These are phyloP conservation scores for Arachis hypogaea DNA, from an alignment of 306 rosid genomes.

Conservation along the genomic window DNA sequence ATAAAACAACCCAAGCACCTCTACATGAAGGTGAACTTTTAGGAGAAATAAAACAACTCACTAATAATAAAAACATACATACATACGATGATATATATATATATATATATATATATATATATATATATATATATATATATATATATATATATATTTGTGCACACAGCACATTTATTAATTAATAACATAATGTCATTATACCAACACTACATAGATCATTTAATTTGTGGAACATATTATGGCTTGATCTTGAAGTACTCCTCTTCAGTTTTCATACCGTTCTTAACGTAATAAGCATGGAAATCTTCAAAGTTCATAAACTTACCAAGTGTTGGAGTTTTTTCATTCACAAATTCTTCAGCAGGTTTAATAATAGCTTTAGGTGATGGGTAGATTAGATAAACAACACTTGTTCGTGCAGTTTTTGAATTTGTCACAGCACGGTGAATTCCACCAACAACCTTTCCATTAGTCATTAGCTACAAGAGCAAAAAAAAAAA, in stretches of 20 bases:
- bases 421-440: slow-evolving; percentile 61
- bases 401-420: slow-evolving; percentile 55
- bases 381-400: slow-evolving; percentile 59
- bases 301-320: slow-evolving; percentile 56
- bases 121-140: no score
- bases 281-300: slow-evolving; percentile 35
- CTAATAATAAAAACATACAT: neutral
- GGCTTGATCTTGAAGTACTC: slow-evolving; percentile 9
- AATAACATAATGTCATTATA: no score
- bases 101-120: no score
- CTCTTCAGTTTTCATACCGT: slow-evolving; percentile 45
- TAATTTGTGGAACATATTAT: no score
- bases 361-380: slow-evolving; percentile 61
- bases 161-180: no score
- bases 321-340: slow-evolving; percentile 43
- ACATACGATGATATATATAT: neutral
- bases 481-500: neutral
- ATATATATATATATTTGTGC: no score
- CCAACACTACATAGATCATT: no score
- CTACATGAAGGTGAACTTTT: neutral
- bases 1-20: neutral
- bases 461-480: slow-evolving; percentile 68
- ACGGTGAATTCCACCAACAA: slow-evolving; percentile 66
- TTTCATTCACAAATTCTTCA: slow-evolving; percentile 43
- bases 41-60: neutral